Evolutionary conservation across 163 green algal genomes (phyloP).

Genomic region (Chlamydomonas reinhardtii): DNA sequence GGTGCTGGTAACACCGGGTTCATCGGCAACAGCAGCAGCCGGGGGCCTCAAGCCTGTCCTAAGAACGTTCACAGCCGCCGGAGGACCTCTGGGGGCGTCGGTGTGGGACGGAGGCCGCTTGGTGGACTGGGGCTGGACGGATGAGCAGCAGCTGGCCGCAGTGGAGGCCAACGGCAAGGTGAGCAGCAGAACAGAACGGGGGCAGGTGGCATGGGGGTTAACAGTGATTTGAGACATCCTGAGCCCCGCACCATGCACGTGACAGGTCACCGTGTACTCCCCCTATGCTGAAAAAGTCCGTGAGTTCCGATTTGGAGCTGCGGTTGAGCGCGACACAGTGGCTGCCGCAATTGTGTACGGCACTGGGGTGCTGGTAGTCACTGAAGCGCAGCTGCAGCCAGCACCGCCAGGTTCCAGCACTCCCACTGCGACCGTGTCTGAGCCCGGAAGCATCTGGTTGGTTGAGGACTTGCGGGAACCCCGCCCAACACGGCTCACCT

Average conservation of each 20-base stretch:
- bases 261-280: constrained; percentile 69
- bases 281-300: constrained; percentile 66
- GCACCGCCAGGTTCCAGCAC: not conserved
- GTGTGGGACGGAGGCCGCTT: constrained; percentile 83
- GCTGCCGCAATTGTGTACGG: constrained; percentile 62
- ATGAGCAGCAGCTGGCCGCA: constrained; percentile 78
- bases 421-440: not conserved
- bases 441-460: constrained; percentile 53
- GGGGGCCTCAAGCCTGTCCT: constrained; percentile 68
- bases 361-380: constrained; percentile 78
- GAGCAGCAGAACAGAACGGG: not conserved
- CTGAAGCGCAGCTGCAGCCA: constrained; percentile 21
- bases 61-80: constrained; percentile 74
- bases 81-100: constrained; percentile 69
- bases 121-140: constrained; percentile 86
- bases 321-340: constrained; percentile 76
- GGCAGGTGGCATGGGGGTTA: no score
- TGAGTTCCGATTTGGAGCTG: constrained; percentile 80
- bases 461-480: constrained; percentile 51
- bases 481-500: constrained; percentile 38
- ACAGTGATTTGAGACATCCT: no score
- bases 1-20: constrained; percentile 68
- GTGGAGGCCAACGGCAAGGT: constrained; percentile 75
- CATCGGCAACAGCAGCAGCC: not conserved
- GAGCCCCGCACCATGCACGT: no score